A percentile compares a stretch with the other conserved stretches of the same genome.
These are phyloP conservation scores for Petrea volubilis DNA, from an alignment of 257 asterid genomes.

Conservation along the genomic window DNA sequence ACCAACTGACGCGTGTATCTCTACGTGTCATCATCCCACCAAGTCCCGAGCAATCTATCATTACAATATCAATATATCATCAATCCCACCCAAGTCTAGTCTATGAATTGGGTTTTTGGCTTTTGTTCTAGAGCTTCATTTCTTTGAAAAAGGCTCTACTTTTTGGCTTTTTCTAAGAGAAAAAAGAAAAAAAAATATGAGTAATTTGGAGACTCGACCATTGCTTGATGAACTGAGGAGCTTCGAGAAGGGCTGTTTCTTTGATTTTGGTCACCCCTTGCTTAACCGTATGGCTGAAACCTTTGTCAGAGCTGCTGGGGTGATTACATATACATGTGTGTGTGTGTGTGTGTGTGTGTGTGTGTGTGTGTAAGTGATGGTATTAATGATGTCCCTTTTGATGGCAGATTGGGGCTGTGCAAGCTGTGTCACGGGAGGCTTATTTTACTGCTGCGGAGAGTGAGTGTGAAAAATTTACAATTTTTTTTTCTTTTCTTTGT, in stretches of 20 bases:
- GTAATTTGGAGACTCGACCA: slow-evolving; percentile 65
- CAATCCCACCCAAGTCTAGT: neutral
- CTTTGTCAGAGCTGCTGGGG: slow-evolving; percentile 91
- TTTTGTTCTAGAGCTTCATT: neutral
- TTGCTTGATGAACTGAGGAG: slow-evolving; percentile 62
- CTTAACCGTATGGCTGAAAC: slow-evolving; percentile 82
- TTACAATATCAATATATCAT: neutral
- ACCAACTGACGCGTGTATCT: slow-evolving; percentile 28
- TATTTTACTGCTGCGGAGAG: slow-evolving; percentile 65
- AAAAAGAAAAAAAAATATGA: slow-evolving; percentile 30
- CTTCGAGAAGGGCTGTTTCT: slow-evolving; percentile 53
- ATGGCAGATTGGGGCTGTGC: slow-evolving; percentile 78
- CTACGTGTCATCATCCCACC: slow-evolving; percentile 32
- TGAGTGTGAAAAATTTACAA: slow-evolving; percentile 21
- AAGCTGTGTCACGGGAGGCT: slow-evolving; percentile 80
- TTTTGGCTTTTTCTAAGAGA: too few relatives aligned
- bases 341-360: neutral
- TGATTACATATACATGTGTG: neutral
- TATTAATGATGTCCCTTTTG: neutral
- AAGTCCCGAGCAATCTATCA: neutral
- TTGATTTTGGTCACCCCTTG: slow-evolving; percentile 89
- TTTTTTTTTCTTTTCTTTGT: neutral
- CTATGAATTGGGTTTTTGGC: neutral
- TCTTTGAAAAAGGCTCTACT: neutral
- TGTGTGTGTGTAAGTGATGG: neutral